Base-by-base conservation (phyloP, 768 basidiomycete genomes). In the Kwoniella pini region DNA sequence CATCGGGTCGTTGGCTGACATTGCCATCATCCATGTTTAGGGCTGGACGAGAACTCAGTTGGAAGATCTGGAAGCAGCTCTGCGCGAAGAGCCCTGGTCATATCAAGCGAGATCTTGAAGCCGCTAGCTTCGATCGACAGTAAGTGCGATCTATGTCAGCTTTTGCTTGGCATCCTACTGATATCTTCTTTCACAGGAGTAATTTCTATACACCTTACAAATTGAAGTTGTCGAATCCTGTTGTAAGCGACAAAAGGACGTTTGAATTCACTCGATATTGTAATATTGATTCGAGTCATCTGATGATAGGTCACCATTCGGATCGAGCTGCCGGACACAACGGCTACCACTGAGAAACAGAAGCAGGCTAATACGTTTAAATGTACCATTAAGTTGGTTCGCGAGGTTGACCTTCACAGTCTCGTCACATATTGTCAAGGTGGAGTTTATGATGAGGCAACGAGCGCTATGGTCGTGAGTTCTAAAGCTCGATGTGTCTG, bases 371-470 rank as follows among this genome's bases (percentile, higher is more conserved):
- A 65, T 3, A 65, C 66, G 19, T 77, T 74, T 67, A 72, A 67
- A 52, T 64, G 74, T 17, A 62, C 62, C 7, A 62, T 77, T 42
- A 60, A 71, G 40, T 53, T 71, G 21, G 74, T 63, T 13, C 62
- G 60, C 13, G 50, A 58, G 36, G 67, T 77, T 46, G 76, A 77
- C 45, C 62, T 77, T 17, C 63, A 70, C 30, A 54, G 65, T 13
- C 54, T 77, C 40, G 42, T 60, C 27, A 58, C 63, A 28, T 77
- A 72, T 57, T 72, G 72, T 46, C 59, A 62, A 21, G 65, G 67
- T 6, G 57, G 70, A 38, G 54, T 49, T 22, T 68, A 70, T 54
- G 63, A 67, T 19, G 58, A 67, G 19, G 48, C 63, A 21, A 59
- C 62, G 19, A 65, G 68, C 46, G 69, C 66, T 31, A 63, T 60